Evolutionary conservation across 2,329 filamentous ascomycete genomes (phyloP), one percentile per base, ranked within the genome.

Genomic region (Fusarium irregulare): DNA sequence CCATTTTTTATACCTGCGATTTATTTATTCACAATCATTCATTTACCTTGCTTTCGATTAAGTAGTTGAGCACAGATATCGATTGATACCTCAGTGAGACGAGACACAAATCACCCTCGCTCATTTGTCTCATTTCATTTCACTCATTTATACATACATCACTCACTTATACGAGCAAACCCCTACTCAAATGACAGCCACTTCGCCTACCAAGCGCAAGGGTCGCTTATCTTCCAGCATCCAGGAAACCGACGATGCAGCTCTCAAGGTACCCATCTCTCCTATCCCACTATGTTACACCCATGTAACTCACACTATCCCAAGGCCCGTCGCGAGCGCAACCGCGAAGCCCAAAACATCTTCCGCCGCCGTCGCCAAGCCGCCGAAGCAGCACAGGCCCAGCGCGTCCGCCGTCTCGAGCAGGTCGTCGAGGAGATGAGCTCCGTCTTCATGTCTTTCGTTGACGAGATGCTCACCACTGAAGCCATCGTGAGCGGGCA

Each of bases 341-440:
- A 77, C 50, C 75, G 75, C 46, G 72, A 77, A 63, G 75, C 75
- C 25, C 75, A 77, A 57, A 75, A 75, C 47, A 72, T 75, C 58
- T 77, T 76, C 46, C 75, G 75, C 58, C 62, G 67, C 16, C 73
- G 75, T 13, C 70, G 73, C 27, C 75, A 75, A 48, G 73, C 73
- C n/a, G 75, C 75, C 13, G 75, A 77, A 28, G 73, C 68, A 8
- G 72, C 72, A 18, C 75, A 77, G 58, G 63, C 64, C 20, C 68
- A 73, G 50, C 72, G 73, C 18, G 70, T 76, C 28, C 60, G 66
- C 14, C 73, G 74, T 11, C 65, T 77, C 3, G 75, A 77, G 34
- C 72, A 75, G 12, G 68, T 76, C 0, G 66, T 77, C 7, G 75
- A 77, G 53, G 75, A 77, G 55, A 76, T 77, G 75, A 75, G 75